These are phyloP conservation scores for Pleurotus giganteus DNA, from an alignment of 768 basidiomycete genomes.

Conservation along the genomic window DNA sequence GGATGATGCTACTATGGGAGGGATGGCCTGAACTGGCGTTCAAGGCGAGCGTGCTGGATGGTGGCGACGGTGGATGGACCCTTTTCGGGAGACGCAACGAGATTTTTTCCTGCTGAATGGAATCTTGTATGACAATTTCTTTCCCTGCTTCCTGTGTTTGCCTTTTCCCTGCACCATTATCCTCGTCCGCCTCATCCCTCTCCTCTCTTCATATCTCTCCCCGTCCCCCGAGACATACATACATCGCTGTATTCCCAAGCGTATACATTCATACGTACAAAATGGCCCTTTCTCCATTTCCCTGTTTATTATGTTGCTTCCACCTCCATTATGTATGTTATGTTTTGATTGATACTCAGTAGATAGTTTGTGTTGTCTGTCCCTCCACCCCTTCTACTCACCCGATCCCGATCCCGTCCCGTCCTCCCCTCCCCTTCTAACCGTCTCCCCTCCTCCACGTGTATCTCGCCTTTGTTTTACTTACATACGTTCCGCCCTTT, in stretches of 20 bases:
- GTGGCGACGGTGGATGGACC: not conserved
- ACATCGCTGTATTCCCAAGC: not conserved
- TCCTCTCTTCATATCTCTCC: slow-evolving; percentile 2
- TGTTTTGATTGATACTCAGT: not conserved
- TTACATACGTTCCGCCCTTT: slow-evolving; percentile 8
- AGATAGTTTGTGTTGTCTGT: not conserved
- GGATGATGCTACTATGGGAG: slow-evolving; percentile 37
- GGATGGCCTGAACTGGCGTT: slow-evolving; percentile 20
- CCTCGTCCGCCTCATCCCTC: slow-evolving; percentile 3
- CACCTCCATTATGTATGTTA: too few species aligned
- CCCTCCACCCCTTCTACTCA: not conserved
- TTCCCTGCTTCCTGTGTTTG: slow-evolving; percentile 6
- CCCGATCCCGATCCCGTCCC: not conserved
- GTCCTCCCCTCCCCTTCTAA: slow-evolving; percentile 9
- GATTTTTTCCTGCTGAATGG: slow-evolving; percentile 5
- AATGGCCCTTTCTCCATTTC: not conserved
- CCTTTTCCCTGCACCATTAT: too few species aligned
- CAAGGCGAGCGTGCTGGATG: slow-evolving; percentile 20
- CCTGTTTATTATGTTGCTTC: slow-evolving; percentile 1
- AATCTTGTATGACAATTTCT: slow-evolving; percentile 1
- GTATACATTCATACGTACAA: not conserved
- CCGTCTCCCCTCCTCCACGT: too few species aligned
- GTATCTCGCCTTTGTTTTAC: too few species aligned
- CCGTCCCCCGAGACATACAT: slow-evolving; percentile 8
- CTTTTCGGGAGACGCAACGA: not conserved